phyloP scores from a whole-genome alignment of 352 stramenopile species.

The Pythium dissotocum region DNA sequence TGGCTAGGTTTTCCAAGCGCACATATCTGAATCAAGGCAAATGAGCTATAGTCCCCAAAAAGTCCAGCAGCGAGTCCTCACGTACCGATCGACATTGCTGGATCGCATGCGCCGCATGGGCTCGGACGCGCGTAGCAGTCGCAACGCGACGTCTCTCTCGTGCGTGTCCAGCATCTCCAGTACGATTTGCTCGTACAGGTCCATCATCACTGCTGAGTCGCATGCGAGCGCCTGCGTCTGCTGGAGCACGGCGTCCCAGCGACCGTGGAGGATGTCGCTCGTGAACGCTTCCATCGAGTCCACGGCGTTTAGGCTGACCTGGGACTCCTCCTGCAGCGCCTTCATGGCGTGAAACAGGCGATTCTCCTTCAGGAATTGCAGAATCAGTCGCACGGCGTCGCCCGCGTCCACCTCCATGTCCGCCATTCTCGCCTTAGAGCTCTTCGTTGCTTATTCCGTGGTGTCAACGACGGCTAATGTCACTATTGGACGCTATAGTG shows the following conservation, averaged over 20 bases:
- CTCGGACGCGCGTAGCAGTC: constrained; percentile 55
- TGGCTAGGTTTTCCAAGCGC: constrained; percentile 74
- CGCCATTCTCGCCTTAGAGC: constrained; percentile 5
- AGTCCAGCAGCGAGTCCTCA: background rate
- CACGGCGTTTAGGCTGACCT: constrained; percentile 87
- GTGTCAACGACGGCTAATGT: background rate
- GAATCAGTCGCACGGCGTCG: constrained; percentile 89
- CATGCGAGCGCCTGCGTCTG: constrained; percentile 81
- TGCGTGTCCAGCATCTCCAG: constrained; percentile 89
- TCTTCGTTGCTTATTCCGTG: too few species aligned
- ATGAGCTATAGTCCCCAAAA: background rate
- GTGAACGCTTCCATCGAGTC: constrained; percentile 82
- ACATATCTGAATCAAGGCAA: constrained; percentile 40
- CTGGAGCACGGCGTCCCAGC: constrained; percentile 90
- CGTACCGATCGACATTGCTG: constrained; percentile 51
- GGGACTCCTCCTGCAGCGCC: constrained; percentile 85
- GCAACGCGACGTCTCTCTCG: constrained; percentile 73
- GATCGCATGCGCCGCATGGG: constrained; percentile 53
- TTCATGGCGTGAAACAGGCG: constrained; percentile 80
- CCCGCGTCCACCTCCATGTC: constrained; percentile 59
- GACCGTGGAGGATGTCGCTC: constrained; percentile 75
- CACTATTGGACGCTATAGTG: background rate
- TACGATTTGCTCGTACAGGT: constrained; percentile 89
- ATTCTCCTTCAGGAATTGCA: constrained; percentile 93
- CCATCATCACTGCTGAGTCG: constrained; percentile 67